Evolutionary conservation across 495 filamentous ascomycete species (phyloP), one percentile per base, ranked within the genome.

Genomic region (Thermothielavioides terrestris): DNA sequence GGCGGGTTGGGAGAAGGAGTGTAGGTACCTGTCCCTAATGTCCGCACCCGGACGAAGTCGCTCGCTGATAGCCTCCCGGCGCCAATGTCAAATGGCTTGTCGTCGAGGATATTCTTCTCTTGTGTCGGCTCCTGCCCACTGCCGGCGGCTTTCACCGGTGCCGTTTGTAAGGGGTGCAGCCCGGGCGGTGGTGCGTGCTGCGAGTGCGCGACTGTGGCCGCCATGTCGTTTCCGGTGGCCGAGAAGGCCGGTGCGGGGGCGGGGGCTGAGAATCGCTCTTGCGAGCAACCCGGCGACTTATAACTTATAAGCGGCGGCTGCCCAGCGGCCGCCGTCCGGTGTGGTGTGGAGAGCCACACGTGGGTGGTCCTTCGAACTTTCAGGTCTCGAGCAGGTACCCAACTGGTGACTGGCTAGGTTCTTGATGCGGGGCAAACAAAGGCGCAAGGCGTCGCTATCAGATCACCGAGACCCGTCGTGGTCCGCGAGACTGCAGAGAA

Each of bases 11-110:
- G 41, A 25, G 27, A 22, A 34, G 39, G 55, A 21, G 27, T 30
- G 27, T 30, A 15, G 69, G 43, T 64, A 91, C 88, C 88, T 18
- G 89, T 94, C 49, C 92, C 92, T 46, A 98, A 74, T 18, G 90
- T 98, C 65, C 89, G 90, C 54, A 96, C 72, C 20, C 90, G 76
- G 34, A 83, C 69, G 63, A 97, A 95, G 68, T 98, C 90, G 49
- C 75, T 71, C 23, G 89, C 49, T 37, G 64, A 56, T 32, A 73
- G 57, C 34, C 62, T 62, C 21, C 55, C 46, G 20, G 42, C 47
- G 5, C 39, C 17, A 26, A 56, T 43, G 10, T 61, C 60, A 45
- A 68, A 58, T n/a, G 56, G 55, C 14, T 52, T 47, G n/a, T 41
- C 52, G 14, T 50, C 37, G 3, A 46, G 27, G 20, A n/a, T n/a